Base-by-base conservation (phyloP, 805 yeast species). In the Hanseniaspora thailandica region DNA sequence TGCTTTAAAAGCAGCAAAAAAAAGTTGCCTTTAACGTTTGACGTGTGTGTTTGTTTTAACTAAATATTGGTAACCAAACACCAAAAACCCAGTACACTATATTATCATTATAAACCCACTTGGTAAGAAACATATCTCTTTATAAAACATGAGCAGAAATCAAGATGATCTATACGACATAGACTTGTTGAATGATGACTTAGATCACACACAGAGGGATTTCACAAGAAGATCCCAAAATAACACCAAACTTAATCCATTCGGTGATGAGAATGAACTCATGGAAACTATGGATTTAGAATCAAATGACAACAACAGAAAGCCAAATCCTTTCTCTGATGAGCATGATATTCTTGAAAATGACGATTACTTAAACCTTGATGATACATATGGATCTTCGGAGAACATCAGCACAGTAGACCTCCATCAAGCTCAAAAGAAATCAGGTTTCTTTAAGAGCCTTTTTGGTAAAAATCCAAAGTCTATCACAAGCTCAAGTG, bases 121-220 rank as follows among this genome's bases (percentile, higher is more conserved):
- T 3, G 20, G 7, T 17, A n/a, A n/a, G n/a, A n/a, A n/a, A n/a
- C n/a, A n/a, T n/a, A n/a, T n/a, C n/a, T n/a, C n/a, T n/a, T n/a
- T n/a, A 3, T 12, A 34, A 34, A 34, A 25, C 15, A 43, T 43
- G 45, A 43, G 35, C 10, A 43, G n/a, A 25, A 23, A 49, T 22
- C 59, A 64, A 6, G 66, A 67, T 54, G 67, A 73, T 33, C 59
- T 71, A 23, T 71, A 70, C 51, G 75, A 71, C 56, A 63, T 71
- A 20, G 74, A 70, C 55, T 61, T 71, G 46, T 57, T 69, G n/a
- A 63, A 61, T 43, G 60, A 61, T 53, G 47, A 56, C 22, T 45
- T 57, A n/a, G 55, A 55, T 34, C 54, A 46, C 57, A 45, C 43
- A 54, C 50, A 35, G 46, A 39, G 54, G 20, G 47, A 56, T 33